Conservation (phyloP, 2,329 filamentous ascomycete species). For the Exophiala xenobiotica region DNA sequence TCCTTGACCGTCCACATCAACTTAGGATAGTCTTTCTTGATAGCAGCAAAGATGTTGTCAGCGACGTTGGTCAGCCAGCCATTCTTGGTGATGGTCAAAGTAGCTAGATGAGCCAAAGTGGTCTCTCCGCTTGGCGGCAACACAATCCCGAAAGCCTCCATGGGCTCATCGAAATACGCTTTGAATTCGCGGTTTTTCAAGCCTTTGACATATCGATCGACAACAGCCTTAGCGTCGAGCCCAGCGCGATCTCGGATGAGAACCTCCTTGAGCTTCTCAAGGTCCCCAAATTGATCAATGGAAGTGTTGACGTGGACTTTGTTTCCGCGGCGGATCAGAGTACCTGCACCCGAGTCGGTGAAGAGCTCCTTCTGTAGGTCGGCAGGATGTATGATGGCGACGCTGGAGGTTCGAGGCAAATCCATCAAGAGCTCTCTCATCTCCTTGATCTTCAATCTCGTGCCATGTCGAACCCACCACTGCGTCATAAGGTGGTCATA, state of each 20-base stretch:
- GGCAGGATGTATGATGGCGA: conserved; percentile 95
- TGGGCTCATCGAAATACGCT: conserved; percentile 89
- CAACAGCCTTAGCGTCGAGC: conserved; percentile 76
- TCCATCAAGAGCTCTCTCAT: conserved; percentile 90
- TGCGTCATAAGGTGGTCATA: conserved; percentile 90
- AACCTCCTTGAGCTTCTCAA: conserved; percentile 75
- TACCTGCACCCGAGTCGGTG: conserved; percentile 92
- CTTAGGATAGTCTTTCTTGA: conserved; percentile 90
- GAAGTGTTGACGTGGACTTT: conserved; percentile 75
- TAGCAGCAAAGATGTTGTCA: conserved; percentile 89
- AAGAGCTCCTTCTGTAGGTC: conserved; percentile 96
- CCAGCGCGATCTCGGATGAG: conserved; percentile 79
- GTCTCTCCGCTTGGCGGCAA: conserved; percentile 65
- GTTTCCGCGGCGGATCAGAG: conserved; percentile 85
- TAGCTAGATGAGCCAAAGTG: conserved; percentile 78
- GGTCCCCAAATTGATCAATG: conserved; percentile 71
- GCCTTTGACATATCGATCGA: conserved; percentile 81
- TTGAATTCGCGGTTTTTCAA: conserved; percentile 78
- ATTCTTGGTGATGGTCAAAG: conserved; percentile 87
- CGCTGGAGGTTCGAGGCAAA: conserved; percentile 85
- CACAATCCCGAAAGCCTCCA: conserved; percentile 90
- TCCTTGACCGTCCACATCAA: conserved; percentile 96
- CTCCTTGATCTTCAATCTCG: conserved; percentile 93
- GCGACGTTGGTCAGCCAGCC: conserved; percentile 94
- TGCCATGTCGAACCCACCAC: conserved; percentile 93